These are phyloP conservation scores for Apiotrichum akiyoshidainum DNA, from an alignment of 1,284 basidiomycete genomes.

Conservation along the genomic window DNA sequence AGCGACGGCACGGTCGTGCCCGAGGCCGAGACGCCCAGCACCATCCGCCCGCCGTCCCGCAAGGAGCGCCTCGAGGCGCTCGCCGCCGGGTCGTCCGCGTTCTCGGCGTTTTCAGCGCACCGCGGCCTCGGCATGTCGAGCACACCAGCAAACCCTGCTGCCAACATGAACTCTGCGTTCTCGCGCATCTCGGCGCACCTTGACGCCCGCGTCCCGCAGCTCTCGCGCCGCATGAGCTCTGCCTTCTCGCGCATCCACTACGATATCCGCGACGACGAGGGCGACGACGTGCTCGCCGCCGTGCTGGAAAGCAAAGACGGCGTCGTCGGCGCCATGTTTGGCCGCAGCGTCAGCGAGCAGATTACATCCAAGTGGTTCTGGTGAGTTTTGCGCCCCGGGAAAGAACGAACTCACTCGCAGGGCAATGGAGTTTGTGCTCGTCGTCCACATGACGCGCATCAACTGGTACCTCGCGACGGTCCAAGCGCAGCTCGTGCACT, in stretches of 20 bases:
- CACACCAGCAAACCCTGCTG: not conserved
- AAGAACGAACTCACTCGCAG: no score
- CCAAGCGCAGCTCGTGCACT: constrained; percentile 45
- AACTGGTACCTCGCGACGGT: constrained; percentile 51
- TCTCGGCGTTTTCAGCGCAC: not conserved
- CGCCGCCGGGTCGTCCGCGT: not conserved
- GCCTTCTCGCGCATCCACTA: constrained; percentile 31
- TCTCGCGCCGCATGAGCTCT: constrained; percentile 13
- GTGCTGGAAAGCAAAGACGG: constrained; percentile 30
- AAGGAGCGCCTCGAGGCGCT: no score
- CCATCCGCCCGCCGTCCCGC: no score
- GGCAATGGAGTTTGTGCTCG: constrained; percentile 25
- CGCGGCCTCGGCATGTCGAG: no score
- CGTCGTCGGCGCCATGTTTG: constrained; percentile 46
- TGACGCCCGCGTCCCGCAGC: not conserved
- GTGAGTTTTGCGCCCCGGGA: no score
- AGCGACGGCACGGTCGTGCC: constrained; percentile 6
- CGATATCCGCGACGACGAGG: constrained; percentile 23
- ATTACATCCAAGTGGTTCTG: constrained; percentile 46
- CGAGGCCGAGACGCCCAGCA: not conserved
- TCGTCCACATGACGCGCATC: constrained; percentile 42
- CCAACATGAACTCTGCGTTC: not conserved
- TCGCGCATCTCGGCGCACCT: constrained; percentile 4
- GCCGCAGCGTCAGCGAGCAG: constrained; percentile 34
- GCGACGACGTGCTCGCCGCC: constrained; percentile 21